These are phyloP conservation scores for Fonsecaea nubica DNA, from an alignment of 2,329 filamentous ascomycete species.

Conservation along the genomic window DNA sequence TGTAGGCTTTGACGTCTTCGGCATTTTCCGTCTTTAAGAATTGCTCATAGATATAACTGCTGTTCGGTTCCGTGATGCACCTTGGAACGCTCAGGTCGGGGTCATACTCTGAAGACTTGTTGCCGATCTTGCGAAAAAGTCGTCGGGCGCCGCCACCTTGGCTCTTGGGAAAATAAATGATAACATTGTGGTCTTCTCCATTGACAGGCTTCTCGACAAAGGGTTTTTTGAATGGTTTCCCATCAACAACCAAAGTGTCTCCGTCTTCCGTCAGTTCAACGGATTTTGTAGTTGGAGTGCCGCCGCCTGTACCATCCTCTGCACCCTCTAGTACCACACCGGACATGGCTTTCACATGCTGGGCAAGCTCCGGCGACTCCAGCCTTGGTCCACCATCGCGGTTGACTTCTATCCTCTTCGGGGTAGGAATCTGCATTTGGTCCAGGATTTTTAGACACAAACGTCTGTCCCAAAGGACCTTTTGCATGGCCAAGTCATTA, in stretches of 20 bases:
- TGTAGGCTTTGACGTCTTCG: slow-evolving; percentile 98
- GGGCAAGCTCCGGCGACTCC: slow-evolving; percentile 77
- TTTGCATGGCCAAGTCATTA: slow-evolving; percentile 97
- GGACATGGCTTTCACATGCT: slow-evolving; percentile 79
- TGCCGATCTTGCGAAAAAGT: slow-evolving; percentile 95
- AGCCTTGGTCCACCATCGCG: slow-evolving; percentile 87
- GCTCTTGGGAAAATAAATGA: slow-evolving; percentile 88
- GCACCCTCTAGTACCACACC: slow-evolving; percentile 76
- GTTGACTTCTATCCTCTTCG: slow-evolving; percentile 85
- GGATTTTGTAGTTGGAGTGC: slow-evolving; percentile 63
- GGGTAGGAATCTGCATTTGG: slow-evolving; percentile 86
- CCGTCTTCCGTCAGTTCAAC: slow-evolving; percentile 90
- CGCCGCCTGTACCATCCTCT: slow-evolving; percentile 69
- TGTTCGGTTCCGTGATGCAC: slow-evolving; percentile 77
- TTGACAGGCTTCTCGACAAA: slow-evolving; percentile 99
- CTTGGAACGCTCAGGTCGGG: slow-evolving; percentile 76
- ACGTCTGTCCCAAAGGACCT: slow-evolving; percentile 92
- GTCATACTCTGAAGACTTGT: slow-evolving; percentile 97
- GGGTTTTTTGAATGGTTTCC: slow-evolving; percentile 79
- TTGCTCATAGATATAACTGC: slow-evolving; percentile 95
- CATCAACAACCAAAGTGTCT: slow-evolving; percentile 87
- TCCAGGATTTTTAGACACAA: slow-evolving; percentile 88
- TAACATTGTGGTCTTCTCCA: slow-evolving; percentile 97
- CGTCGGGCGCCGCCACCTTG: slow-evolving; percentile 81
- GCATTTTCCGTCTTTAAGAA: slow-evolving; percentile 97